These are phyloP conservation scores for Phytophthora sp. DNA, from an alignment of 352 stramenopile genomes.

Conservation along the genomic window DNA sequence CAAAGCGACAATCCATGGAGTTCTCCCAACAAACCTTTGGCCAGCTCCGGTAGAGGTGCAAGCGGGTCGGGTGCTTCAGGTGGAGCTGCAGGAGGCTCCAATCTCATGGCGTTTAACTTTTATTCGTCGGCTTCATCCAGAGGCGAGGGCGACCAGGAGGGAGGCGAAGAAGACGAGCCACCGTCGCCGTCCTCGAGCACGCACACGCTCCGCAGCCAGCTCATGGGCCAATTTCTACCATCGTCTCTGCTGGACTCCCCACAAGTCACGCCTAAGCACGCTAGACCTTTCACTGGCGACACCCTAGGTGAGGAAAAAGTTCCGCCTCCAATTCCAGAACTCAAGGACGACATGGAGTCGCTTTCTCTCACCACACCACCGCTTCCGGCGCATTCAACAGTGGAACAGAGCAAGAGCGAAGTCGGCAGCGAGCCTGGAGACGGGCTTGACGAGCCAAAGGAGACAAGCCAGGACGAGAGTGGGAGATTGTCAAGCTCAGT, in stretches of 20 bases:
- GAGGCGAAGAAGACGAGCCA: slow-evolving; percentile 58
- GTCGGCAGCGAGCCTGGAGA: slow-evolving; percentile 23
- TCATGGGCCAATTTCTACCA: slow-evolving; percentile 84
- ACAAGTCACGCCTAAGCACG: slow-evolving; percentile 72
- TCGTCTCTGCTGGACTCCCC: slow-evolving; percentile 82
- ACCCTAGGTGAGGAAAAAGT: slow-evolving; percentile 40
- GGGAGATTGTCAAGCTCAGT: slow-evolving; percentile 24
- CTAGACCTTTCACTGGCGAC: slow-evolving; percentile 30
- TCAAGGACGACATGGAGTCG: slow-evolving; percentile 36
- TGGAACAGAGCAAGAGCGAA: slow-evolving; percentile 27
- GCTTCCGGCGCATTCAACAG: slow-evolving; percentile 18
- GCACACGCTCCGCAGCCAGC: slow-evolving; percentile 66
- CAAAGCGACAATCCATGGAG: slow-evolving; percentile 56
- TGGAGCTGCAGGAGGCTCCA: slow-evolving; percentile 25
- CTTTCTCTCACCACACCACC: slow-evolving; percentile 35
- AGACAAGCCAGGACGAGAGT: slow-evolving; percentile 40
- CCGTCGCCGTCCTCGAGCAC: slow-evolving; percentile 56
- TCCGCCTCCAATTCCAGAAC: slow-evolving; percentile 7
- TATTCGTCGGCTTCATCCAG: slow-evolving; percentile 42
- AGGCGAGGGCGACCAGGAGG: slow-evolving; percentile 31
- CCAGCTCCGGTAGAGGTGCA: slow-evolving; percentile 10
- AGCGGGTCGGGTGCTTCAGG: slow-evolving; percentile 15
- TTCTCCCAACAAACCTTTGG: slow-evolving; percentile 45
- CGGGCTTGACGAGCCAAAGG: slow-evolving; percentile 29
- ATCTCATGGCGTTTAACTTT: slow-evolving; percentile 68